Conservation (phyloP, 148 eudicot species). For the Nepenthes mirabilis region DNA sequence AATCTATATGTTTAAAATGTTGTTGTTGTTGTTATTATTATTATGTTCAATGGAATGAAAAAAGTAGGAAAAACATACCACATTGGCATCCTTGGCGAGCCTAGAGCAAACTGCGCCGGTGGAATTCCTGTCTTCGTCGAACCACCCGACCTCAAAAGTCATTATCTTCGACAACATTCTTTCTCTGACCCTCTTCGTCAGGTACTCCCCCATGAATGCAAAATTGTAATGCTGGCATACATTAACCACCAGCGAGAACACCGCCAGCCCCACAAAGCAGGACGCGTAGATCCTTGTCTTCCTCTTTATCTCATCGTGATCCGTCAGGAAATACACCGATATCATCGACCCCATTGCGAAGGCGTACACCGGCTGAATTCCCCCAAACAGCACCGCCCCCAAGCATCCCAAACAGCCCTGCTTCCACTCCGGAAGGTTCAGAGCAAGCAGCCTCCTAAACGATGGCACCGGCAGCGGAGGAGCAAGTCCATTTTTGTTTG, state of each 20-base stretch:
- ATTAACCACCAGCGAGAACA: slow-evolving; percentile 18
- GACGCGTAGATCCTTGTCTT: slow-evolving; percentile 19
- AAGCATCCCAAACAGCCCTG: slow-evolving; percentile 29
- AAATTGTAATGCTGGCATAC: slow-evolving; percentile 36
- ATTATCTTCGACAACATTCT: slow-evolving; percentile 42
- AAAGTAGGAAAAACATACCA: slow-evolving; percentile 33
- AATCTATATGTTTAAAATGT: too few relatives aligned
- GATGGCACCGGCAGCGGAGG: slow-evolving; percentile 10
- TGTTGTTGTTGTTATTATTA: too few relatives aligned
- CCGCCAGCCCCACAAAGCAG: slow-evolving; percentile 20
- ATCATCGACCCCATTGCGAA: slow-evolving; percentile 32
- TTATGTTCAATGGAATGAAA: too few relatives aligned
- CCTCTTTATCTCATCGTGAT: slow-evolving; percentile 19
- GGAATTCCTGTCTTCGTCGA: slow-evolving; percentile 67
- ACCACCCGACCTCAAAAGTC: slow-evolving; percentile 87
- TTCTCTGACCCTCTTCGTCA: slow-evolving; percentile 43
- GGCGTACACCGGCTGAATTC: slow-evolving; percentile 31
- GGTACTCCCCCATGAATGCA: slow-evolving; percentile 38
- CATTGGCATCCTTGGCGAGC: slow-evolving; percentile 89
- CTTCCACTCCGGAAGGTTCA: slow-evolving; percentile 52
- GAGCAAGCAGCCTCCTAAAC: slow-evolving; percentile 18
- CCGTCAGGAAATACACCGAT: slow-evolving; percentile 23
- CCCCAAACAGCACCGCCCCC: slow-evolving; percentile 28
- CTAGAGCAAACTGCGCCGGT: slow-evolving; percentile 79
- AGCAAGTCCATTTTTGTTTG: slow-evolving; percentile 1